Evolutionary conservation across 208 protist species (phyloP), one percentile per base, ranked within the genome.

Genomic region (Novymonas esmeraldas): DNA sequence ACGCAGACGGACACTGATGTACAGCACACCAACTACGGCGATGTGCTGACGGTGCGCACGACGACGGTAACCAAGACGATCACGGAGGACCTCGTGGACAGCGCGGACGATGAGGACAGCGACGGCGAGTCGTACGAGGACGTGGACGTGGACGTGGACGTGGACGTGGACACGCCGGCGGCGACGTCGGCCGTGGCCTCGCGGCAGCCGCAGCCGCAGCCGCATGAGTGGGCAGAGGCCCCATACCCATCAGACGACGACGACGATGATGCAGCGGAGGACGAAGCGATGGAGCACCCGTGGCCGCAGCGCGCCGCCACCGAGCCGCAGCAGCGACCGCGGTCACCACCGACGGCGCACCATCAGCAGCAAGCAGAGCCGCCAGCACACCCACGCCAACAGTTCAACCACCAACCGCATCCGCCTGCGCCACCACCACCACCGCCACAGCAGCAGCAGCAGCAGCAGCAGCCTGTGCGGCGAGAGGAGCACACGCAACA

Each of bases 41-140:
- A 80, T 20, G 70, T 92, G 20, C 60, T 94, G 46, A 94, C 85
- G 16, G 78, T 92, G 42, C 65, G 76, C 55, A 90, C 84, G 24
- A 87, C 80, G 26, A 92, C 89, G n/a, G 71, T 87, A 33, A 87
- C 80, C 28, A 83, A 82, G 59, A 88, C 81, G 24, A 80, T 92
- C 55, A 92, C 89, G 46, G 85, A 91, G 59, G 82, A 74, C 34
- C 51, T 82, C 16, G 75, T 79, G 2, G 74, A 82, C 22, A 66
- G 79, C 31, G 52, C 49, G 2, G 69, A 57, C 10, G 52, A 62
- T 13, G 58, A 67, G 28, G 56, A 65, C 18, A 42, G 49, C 1
- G 41, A 73, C 16, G 71, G 62, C 11, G 65, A 77, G 18, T 71
- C 57, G 49, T 74, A 68, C 33, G 64, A 84, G 14, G 33, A 86